These are phyloP conservation scores for Dendrobium nobile DNA, from an alignment of 106 monocot genomes.

Conservation along the genomic window DNA sequence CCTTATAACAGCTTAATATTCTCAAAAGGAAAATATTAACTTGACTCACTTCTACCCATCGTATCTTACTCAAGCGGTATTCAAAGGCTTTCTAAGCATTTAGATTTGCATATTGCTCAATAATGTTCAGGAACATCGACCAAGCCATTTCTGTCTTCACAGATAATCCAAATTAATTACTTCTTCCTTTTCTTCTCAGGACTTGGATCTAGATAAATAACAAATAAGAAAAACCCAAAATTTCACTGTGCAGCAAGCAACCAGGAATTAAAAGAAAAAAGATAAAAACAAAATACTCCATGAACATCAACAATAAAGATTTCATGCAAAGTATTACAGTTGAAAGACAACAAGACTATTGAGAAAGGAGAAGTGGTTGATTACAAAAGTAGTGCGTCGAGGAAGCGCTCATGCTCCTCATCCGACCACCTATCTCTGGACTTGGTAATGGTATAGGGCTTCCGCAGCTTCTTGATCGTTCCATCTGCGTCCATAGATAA, in stretches of 20 bases:
- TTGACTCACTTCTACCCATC: not conserved
- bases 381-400: conserved; percentile 26
- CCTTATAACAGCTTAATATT: not conserved
- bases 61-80: not conserved
- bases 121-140: not conserved
- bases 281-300: not conserved
- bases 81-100: not conserved
- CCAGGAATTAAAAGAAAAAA: not conserved
- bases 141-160: not conserved
- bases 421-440: conserved; percentile 26
- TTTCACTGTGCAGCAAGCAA: not conserved
- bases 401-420: conserved; percentile 31
- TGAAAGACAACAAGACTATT: not conserved
- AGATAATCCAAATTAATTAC: not conserved
- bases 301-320: not conserved
- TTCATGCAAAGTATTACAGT: not conserved
- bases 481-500: conserved; percentile 19
- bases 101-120: not conserved
- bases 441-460: conserved; percentile 29
- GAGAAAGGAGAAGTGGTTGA: not conserved
- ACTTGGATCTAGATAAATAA: not conserved
- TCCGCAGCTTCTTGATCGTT: conserved; percentile 23
- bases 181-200: not conserved
- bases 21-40: not conserved
- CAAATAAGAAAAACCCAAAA: not conserved